Base-by-base conservation (phyloP, 2,329 filamentous ascomycete genomes). In the Trichoderma atrobrunneum region DNA sequence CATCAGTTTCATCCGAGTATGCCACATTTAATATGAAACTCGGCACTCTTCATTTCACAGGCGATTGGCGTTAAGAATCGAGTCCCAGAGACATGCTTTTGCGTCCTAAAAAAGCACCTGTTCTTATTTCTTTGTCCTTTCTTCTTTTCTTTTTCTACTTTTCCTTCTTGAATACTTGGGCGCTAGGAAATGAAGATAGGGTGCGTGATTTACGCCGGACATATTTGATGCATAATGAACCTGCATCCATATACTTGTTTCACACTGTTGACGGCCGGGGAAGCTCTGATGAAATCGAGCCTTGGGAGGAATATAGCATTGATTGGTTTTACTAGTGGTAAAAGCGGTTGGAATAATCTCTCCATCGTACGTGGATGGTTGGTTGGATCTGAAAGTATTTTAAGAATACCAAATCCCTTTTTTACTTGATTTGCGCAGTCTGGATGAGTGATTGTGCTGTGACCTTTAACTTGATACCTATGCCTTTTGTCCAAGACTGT, bases 221-320 rank as follows among this genome's bases (percentile, higher is more conserved):
- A 21, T 36, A 32, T 28, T 62, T 70, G 57, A 34, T 70, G 67
- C 57, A 62, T 70, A 54, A 70, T 24, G 67, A 62, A 59, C 61
- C 57, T 61, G 67, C 57, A 70, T 48, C 32, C 28, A 70, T 16
- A 39, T 39, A 24, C 24, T 59, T 43, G 24, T 18, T 24, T 7
- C 34, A 39, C n/a, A 61, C 18, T 34, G n/a, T 62, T 14, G 26
- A 62, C 11, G 67, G 34, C 14, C 28, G 26, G 24, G 4, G 54
- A 70, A 24, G 28, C 11, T 62, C 14, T 54, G 28, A 62, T 36
- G 57, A 62, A n/a, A n/a, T n/a, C 28, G 30, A 51, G 30, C 24
- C 10, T 62, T 59, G 39, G 21, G 28, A 28, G 28, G 16, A 7
- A 69, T 21, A 5, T n/a, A 21, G 32, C 32, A 59, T 30, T n/a